These are phyloP conservation scores for Brassica juncea DNA, from an alignment of 345 rosid genomes.

Conservation along the genomic window DNA sequence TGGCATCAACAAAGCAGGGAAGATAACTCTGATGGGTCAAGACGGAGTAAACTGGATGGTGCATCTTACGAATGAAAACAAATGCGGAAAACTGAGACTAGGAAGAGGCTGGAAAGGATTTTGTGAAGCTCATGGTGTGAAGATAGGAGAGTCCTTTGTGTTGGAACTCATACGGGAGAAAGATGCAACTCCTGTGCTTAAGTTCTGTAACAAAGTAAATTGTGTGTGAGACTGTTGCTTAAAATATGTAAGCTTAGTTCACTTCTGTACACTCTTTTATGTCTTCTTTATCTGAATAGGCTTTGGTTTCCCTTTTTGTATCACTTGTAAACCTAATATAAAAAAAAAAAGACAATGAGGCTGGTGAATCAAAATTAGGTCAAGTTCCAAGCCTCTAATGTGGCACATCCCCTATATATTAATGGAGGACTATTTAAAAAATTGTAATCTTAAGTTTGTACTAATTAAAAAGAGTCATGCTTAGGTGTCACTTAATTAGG, in stretches of 20 bases:
- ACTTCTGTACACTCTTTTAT: neutral
- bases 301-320: neutral
- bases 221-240: neutral
- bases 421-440: too few relatives aligned
- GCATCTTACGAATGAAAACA: neutral
- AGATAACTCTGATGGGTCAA: constrained; percentile 11
- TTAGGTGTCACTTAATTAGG: too few relatives aligned
- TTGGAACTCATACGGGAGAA: constrained; percentile 21
- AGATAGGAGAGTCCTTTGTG: constrained; percentile 24
- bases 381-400: neutral
- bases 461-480: too few relatives aligned
- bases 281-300: neutral
- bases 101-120: constrained; percentile 34
- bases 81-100: constrained; percentile 1
- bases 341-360: neutral
- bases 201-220: constrained; percentile 2
- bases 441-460: too few relatives aligned
- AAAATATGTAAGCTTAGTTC: neutral
- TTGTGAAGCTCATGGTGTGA: constrained; percentile 20
- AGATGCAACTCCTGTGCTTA: constrained; percentile 21
- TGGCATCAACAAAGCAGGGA: constrained; percentile 17
- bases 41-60: constrained; percentile 8
- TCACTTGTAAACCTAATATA: neutral
- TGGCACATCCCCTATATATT: too few relatives aligned
- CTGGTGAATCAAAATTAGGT: neutral